Base-by-base conservation (phyloP, 192 early-diverging fungal species). In the Rhizoclosmatium globosum region DNA sequence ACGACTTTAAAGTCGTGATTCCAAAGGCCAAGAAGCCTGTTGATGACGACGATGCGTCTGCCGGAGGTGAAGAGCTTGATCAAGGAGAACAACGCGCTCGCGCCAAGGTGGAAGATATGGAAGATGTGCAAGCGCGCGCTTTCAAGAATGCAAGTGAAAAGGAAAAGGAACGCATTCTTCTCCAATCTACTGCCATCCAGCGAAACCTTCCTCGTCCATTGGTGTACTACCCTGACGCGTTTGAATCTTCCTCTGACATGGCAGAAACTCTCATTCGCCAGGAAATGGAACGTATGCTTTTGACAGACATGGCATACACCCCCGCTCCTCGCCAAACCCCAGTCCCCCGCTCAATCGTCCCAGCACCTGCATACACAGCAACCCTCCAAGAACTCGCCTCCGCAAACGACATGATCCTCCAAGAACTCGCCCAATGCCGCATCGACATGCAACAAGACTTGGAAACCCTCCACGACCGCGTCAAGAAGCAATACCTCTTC, bases 1-100 rank as follows among this genome's bases (percentile, higher is more conserved):
- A 98, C 81, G 94, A 97, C 74, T 96, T 97, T 82, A 94, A 96
- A 70, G 91, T 99, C 69, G 91, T 94, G 11, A 81, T 97, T 64
- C 97, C 96, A 1, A 93, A 95, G 44, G 79, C 43, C n/a, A 47
- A 31, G 39, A 78, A 78, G 58, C 11, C 41, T 3, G 19, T 85
- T 23, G 77, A 69, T 11, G 83, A 87, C 4, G 81, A 81, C n/a
- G 84, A 78, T n/a, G 83, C 42, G 46, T 78, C 71, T 9, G 91
- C 91, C 38, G 80, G 85, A 42, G 79, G 76, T 39, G 84, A 81
- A 3, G 72, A 68, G 39, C 80, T 85, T 41, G 79, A 78, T 23
- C 83, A 81, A 3, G 23, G 72, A 46, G 57, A 64, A 38, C n/a
- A 76, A 56, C 3, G 47, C 2, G 57, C 75, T 3, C 3, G 44